phyloP scores from a whole-genome alignment of 208 protist species.

The Leishmania mexicana region DNA sequence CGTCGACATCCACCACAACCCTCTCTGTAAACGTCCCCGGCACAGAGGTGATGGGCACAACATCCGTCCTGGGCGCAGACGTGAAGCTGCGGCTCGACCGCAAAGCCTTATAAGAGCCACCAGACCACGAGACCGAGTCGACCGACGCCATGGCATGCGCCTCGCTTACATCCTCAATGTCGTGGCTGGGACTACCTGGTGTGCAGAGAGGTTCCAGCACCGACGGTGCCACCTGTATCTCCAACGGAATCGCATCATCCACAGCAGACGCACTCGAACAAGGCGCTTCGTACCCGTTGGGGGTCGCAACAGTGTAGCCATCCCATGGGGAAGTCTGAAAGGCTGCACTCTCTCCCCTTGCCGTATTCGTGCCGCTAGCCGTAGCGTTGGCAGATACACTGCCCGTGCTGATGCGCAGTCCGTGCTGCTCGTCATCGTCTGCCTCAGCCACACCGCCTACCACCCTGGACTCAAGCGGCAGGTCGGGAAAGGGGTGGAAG shows the following conservation, averaged over 20 bases:
- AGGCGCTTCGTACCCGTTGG: background rate
- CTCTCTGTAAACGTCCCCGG: background rate
- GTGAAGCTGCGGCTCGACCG: background rate
- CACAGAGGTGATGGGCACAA: background rate
- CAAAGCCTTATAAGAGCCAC: background rate
- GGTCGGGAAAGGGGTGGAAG: background rate
- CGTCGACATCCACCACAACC: background rate
- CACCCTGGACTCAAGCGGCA: background rate
- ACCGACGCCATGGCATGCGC: background rate
- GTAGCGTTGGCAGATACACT: background rate
- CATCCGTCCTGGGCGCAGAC: background rate
- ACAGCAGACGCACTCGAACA: conserved; percentile 19
- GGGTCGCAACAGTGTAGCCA: background rate
- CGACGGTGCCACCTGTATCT: background rate
- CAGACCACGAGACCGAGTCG: background rate
- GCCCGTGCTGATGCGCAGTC: background rate
- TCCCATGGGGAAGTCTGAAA: background rate
- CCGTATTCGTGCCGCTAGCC: background rate
- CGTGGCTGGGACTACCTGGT: background rate
- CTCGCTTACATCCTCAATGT: background rate
- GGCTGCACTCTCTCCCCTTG: background rate
- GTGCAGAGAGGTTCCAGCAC: background rate
- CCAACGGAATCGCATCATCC: conserved; percentile 32
- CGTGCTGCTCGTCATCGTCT: background rate
- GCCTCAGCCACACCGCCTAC: background rate